Conservation (phyloP, 2,329 filamentous ascomycete genomes). For the Byssothecium circinans region DNA sequence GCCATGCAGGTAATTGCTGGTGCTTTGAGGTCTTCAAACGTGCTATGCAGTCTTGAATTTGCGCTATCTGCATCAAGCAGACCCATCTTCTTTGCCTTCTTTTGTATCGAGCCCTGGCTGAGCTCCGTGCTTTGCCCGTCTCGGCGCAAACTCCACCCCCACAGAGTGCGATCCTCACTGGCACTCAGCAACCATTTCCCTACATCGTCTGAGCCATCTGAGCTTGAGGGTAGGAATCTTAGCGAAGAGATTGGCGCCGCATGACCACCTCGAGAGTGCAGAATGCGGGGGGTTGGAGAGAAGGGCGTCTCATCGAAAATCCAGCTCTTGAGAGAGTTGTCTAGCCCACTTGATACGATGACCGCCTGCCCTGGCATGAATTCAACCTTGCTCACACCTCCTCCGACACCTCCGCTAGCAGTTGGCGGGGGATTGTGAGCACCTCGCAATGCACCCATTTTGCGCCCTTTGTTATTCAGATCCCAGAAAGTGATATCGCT, state of each 20-base stretch:
- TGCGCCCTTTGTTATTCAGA: conserved; percentile 81
- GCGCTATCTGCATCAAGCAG: conserved; percentile 62
- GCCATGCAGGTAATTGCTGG: conserved; percentile 91
- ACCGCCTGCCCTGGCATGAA: conserved; percentile 89
- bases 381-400: conserved; percentile 83
- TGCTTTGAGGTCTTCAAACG: conserved; percentile 76
- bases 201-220: conserved; percentile 82
- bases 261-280: conserved; percentile 87
- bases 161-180: conserved; percentile 85
- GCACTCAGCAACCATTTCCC: conserved; percentile 95
- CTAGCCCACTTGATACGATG: conserved; percentile 83
- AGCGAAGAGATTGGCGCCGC: conserved; percentile 81
- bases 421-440: conserved; percentile 79
- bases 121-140: conserved; percentile 93
- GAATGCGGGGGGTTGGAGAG: conserved; percentile 77
- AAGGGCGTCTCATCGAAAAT: conserved; percentile 94
- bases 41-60: conserved; percentile 63
- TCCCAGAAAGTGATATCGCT: conserved; percentile 98
- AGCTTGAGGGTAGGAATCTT: conserved; percentile 82
- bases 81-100: conserved; percentile 87
- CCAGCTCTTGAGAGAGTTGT: conserved; percentile 95
- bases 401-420: conserved; percentile 57
- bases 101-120: conserved; percentile 85
- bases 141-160: conserved; percentile 93
- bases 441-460: conserved; percentile 82